Percentiles rank a stretch among this genome's conserved stretches.
Evolutionary conservation across 2,329 filamentous ascomycete species (phyloP).

Genomic region (Remersonia thermophila): DNA sequence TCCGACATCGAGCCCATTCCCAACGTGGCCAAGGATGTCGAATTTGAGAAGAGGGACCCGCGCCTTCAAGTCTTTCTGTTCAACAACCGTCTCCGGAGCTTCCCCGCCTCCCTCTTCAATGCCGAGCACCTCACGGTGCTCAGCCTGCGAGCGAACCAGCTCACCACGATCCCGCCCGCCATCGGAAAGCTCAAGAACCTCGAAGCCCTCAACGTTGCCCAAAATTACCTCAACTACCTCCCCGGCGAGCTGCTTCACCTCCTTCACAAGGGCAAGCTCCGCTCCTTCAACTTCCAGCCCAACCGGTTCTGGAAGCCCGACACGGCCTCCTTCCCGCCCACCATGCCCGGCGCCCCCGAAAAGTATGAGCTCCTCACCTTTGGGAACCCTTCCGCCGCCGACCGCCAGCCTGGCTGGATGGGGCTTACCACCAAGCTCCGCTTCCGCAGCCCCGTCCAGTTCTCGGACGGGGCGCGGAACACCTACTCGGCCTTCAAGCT

Average conservation of each 20-base stretch:
- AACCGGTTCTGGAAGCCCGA: conserved; percentile 43
- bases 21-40: conserved; percentile 40
- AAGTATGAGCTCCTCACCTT: conserved; percentile 10
- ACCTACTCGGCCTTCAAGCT: conserved; percentile 17
- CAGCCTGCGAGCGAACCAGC: conserved; percentile 51
- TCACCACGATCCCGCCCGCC: conserved; percentile 47
- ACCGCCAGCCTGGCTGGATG: conserved; percentile 6
- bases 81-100: conserved; percentile 41
- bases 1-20: conserved; percentile 42
- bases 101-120: conserved; percentile 50
- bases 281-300: conserved; percentile 43
- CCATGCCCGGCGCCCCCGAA: neutral
- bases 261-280: conserved; percentile 34
- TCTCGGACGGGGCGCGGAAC: conserved; percentile 15
- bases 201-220: conserved; percentile 50
- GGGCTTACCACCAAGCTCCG: conserved; percentile 12
- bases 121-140: conserved; percentile 51
- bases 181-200: conserved; percentile 48
- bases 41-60: conserved; percentile 47
- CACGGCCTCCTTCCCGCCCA: too few species aligned
- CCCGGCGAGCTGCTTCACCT: conserved; percentile 52
- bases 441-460: conserved; percentile 21
- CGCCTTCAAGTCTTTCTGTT: conserved; percentile 49
- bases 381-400: conserved; percentile 3
- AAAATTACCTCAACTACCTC: conserved; percentile 48